Conservation (phyloP, 805 yeast species). For the Candida boleticola region DNA sequence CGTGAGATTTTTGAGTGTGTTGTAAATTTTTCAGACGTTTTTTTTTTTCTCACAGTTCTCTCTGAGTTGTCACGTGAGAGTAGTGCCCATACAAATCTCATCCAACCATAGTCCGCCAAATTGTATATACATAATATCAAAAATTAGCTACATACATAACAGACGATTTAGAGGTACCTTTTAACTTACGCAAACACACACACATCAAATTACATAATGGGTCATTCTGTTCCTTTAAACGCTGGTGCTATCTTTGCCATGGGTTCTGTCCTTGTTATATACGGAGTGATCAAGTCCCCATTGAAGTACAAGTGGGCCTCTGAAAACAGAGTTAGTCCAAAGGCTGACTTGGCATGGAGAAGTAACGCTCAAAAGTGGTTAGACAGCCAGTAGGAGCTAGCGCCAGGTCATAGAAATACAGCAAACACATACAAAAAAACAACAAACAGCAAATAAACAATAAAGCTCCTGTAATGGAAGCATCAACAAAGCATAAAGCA, state of each 20-base stretch:
- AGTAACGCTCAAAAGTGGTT: slow-evolving; percentile 45
- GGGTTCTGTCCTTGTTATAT: slow-evolving; percentile 39
- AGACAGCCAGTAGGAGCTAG: slow-evolving; percentile 21
- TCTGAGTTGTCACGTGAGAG: not conserved
- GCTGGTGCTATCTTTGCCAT: slow-evolving; percentile 40
- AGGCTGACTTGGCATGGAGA: slow-evolving; percentile 49
- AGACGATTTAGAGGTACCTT: not conserved
- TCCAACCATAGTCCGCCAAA: slow-evolving; percentile 6
- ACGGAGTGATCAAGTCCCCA: slow-evolving; percentile 40
- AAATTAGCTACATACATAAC: too few relatives aligned
- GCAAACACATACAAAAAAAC: too few relatives aligned
- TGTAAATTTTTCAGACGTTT: not conserved
- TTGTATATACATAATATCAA: not conserved
- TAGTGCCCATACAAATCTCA: slow-evolving; percentile 3
- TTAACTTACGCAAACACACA: too few relatives aligned
- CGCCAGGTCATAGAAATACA: too few relatives aligned
- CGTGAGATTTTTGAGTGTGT: too few relatives aligned
- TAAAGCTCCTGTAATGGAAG: too few relatives aligned
- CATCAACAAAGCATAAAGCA: too few relatives aligned
- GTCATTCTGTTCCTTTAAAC: slow-evolving; percentile 38
- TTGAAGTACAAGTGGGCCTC: slow-evolving; percentile 39
- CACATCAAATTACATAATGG: too few relatives aligned
- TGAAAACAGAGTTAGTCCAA: slow-evolving; percentile 44
- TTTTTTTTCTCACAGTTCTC: not conserved
- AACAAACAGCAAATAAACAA: too few relatives aligned